Evolutionary conservation across 2,329 filamentous ascomycete genomes (phyloP).

Genomic region (Zopfia rhizophila): DNA sequence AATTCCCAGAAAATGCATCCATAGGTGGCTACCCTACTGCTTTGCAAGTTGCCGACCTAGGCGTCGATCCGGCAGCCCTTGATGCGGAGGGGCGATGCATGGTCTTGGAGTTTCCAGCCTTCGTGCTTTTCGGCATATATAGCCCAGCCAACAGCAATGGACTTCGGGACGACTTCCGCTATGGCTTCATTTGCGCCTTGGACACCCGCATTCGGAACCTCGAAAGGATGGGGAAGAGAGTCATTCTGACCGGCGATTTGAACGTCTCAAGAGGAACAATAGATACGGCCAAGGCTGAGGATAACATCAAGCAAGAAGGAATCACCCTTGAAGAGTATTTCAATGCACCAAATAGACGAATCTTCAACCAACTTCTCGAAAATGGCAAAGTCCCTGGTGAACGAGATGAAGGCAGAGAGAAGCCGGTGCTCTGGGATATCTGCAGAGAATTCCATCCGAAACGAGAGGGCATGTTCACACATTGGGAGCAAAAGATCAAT

Average conservation of each 20-base stretch:
- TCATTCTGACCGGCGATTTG: slow-evolving; percentile 87
- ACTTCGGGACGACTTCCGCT: slow-evolving; percentile 81
- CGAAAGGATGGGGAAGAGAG: slow-evolving; percentile 79
- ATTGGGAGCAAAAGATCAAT: slow-evolving; percentile 95
- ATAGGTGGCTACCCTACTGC: slow-evolving; percentile 88
- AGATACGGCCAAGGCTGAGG: slow-evolving; percentile 79
- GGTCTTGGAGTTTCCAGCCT: slow-evolving; percentile 91
- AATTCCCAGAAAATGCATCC: slow-evolving; percentile 76
- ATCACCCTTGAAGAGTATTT: slow-evolving; percentile 78
- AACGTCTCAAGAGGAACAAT: slow-evolving; percentile 78
- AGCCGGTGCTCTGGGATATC: slow-evolving; percentile 82
- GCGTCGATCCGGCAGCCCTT: slow-evolving; percentile 73
- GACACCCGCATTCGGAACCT: slow-evolving; percentile 89
- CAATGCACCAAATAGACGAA: slow-evolving; percentile 74
- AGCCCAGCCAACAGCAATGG: slow-evolving; percentile 91
- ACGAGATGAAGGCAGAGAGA: slow-evolving; percentile 75
- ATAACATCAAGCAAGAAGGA: slow-evolving; percentile 76
- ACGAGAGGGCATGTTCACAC: slow-evolving; percentile 93
- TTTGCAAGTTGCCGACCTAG: slow-evolving; percentile 71
- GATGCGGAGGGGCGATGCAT: slow-evolving; percentile 94
- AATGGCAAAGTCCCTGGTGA: slow-evolving; percentile 74
- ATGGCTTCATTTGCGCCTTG: slow-evolving; percentile 80
- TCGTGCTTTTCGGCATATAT: slow-evolving; percentile 93
- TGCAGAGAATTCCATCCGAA: slow-evolving; percentile 82
- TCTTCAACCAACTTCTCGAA: slow-evolving; percentile 88